These are phyloP conservation scores for Colletotrichum incanum DNA, from an alignment of 2,329 filamentous ascomycete genomes.

Conservation along the genomic window DNA sequence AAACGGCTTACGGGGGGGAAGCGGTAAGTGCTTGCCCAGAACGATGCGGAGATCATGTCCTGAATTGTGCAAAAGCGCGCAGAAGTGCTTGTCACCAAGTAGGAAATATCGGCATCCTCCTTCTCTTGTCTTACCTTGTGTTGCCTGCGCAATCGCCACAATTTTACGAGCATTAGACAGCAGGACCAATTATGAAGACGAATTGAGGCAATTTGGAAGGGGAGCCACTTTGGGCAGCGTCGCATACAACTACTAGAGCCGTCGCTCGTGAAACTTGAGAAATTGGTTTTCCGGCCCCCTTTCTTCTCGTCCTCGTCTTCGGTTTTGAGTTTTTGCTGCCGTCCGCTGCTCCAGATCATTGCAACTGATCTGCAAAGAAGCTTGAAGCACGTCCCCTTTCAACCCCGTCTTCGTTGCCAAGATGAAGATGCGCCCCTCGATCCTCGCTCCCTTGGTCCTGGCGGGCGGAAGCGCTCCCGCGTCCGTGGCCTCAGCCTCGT, in stretches of 20 bases:
- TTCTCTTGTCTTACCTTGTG: neutral
- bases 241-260: conserved; percentile 28
- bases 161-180: too few species aligned
- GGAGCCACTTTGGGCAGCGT: conserved; percentile 19
- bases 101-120: neutral
- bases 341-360: neutral
- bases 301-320: neutral
- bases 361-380: conserved; percentile 1
- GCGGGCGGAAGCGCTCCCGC: neutral
- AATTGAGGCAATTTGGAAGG: neutral
- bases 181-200: neutral
- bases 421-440: conserved; percentile 25
- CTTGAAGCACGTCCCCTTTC: conserved; percentile 12
- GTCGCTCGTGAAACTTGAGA: conserved; percentile 2
- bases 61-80: conserved; percentile 16
- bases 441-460: conserved; percentile 27
- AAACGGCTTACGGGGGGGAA: neutral
- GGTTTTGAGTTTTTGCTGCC: neutral
- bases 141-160: neutral
- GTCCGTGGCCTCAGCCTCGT: neutral
- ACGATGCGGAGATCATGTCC: conserved; percentile 18
- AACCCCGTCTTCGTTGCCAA: conserved; percentile 11
- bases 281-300: conserved; percentile 1
- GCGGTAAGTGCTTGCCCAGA: neutral
- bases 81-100: neutral